Conservation (phyloP, 305 asterid genomes). For the Galium porrigens region DNA sequence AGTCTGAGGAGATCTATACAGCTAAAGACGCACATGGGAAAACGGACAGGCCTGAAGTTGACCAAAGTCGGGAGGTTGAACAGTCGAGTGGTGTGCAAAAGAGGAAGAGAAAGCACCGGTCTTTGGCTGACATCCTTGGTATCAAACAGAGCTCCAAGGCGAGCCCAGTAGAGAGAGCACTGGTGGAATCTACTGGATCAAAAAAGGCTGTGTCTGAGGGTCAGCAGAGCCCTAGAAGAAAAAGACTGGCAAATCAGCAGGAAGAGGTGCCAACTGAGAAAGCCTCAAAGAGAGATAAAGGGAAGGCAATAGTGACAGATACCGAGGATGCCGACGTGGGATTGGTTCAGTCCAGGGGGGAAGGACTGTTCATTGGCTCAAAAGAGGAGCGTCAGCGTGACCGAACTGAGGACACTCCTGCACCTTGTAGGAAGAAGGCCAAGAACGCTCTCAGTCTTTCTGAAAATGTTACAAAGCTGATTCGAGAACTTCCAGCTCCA, state of each 20-base stretch:
- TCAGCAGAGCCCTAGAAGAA: conserved; percentile 19
- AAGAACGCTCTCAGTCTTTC: conserved; percentile 9
- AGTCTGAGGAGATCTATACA: background rate
- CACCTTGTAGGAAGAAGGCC: conserved; percentile 11
- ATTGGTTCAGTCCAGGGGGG: conserved; percentile 15
- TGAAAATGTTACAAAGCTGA: conserved; percentile 10
- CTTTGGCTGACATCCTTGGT: conserved; percentile 25
- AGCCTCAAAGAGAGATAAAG: conserved; percentile 16
- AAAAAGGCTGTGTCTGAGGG: conserved; percentile 10
- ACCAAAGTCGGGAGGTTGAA: background rate
- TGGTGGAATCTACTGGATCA: conserved; percentile 17
- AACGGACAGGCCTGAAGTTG: conserved; percentile 1
- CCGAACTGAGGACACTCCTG: conserved; percentile 8
- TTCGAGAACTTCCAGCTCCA: conserved; percentile 13
- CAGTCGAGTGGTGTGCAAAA: background rate
- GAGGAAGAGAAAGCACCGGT: conserved; percentile 14
- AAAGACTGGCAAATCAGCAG: conserved; percentile 19
- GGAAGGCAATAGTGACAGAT: conserved; percentile 13
- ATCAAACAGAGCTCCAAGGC: conserved; percentile 11
- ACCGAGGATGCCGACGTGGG: conserved; percentile 10
- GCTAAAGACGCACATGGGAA: conserved; percentile 2
- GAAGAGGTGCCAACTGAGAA: conserved; percentile 16
- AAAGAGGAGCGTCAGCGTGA: background rate
- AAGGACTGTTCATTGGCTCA: conserved; percentile 7
- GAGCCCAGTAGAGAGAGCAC: conserved; percentile 3